phyloP scores from a whole-genome alignment of 371 early-diverging fungal genomes.

The Lichtheimia hyalospora region DNA sequence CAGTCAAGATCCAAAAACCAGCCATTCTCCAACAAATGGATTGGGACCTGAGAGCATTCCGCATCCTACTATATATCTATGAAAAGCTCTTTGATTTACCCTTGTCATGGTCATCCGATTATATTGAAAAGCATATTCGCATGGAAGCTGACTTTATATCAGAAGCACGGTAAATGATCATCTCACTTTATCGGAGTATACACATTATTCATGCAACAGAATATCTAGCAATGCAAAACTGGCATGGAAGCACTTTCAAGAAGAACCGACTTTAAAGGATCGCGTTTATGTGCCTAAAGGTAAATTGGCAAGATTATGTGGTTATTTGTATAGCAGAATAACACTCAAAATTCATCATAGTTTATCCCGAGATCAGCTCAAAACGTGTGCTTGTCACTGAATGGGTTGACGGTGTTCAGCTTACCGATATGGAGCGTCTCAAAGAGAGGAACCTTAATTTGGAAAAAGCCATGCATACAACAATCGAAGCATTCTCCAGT shows the following conservation, averaged over 20 bases:
- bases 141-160: slow-evolving; percentile 78
- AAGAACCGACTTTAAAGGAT: slow-evolving; percentile 51
- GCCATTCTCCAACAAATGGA: slow-evolving; percentile 80
- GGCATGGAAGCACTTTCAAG: slow-evolving; percentile 56
- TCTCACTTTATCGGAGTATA: background rate
- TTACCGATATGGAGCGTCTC: slow-evolving; percentile 58
- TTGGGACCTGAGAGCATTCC: slow-evolving; percentile 79
- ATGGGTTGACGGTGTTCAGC: slow-evolving; percentile 79
- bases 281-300: slow-evolving; percentile 74
- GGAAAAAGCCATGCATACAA: slow-evolving; percentile 68
- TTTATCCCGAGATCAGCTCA: slow-evolving; percentile 74
- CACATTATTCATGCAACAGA: background rate
- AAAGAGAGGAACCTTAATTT: slow-evolving; percentile 34
- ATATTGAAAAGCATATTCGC: slow-evolving; percentile 75
- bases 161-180: slow-evolving; percentile 68
- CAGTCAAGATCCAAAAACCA: slow-evolving; percentile 94
- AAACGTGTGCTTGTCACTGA: slow-evolving; percentile 81
- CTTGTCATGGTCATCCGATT: slow-evolving; percentile 78
- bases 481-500: slow-evolving; percentile 84
- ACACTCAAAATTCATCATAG: slow-evolving; percentile 12
- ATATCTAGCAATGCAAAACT: slow-evolving; percentile 66
- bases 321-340: no score
- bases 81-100: slow-evolving; percentile 86
- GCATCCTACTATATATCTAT: slow-evolving; percentile 56
- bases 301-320: background rate